Percentiles rank a stretch among this genome's conserved stretches.
Evolutionary conservation across 2,329 filamentous ascomycete genomes (phyloP).

Genomic region (Sporothrix euskadiensis): DNA sequence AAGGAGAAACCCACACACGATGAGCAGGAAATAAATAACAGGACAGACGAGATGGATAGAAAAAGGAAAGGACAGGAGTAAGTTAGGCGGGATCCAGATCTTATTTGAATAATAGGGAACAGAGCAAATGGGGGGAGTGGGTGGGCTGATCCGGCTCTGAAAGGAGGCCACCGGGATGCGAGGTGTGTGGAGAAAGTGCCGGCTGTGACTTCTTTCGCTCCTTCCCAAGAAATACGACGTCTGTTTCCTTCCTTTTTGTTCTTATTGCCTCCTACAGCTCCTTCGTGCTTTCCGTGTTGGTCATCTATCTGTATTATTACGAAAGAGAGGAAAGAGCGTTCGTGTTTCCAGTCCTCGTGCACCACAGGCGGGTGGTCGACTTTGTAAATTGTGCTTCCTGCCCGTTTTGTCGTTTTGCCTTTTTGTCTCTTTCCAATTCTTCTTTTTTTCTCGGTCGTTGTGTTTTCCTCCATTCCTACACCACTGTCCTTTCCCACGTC

Average conservation of each 20-base stretch:
- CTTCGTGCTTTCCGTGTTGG: not conserved
- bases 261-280: not conserved
- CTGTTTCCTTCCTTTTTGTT: not conserved
- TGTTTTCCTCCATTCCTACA: not conserved
- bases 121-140: constrained; percentile 18
- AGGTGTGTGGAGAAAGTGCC: constrained; percentile 14
- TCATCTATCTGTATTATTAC: not conserved
- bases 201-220: constrained; percentile 1
- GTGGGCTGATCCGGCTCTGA: constrained; percentile 18
- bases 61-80: constrained; percentile 11
- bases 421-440: not conserved
- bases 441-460: not conserved
- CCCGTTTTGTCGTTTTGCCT: not conserved
- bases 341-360: not conserved
- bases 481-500: not conserved
- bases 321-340: not conserved
- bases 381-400: constrained; percentile 1
- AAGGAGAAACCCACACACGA: not conserved
- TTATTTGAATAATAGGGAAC: constrained; percentile 20
- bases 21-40: not conserved
- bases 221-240: not conserved
- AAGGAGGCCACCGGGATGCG: constrained; percentile 12
- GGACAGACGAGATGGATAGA: not conserved
- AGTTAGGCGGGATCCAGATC: constrained; percentile 25
- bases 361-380: not conserved